Evolutionary conservation across 768 basidiomycete species (phyloP).

Genomic region (Phanerochaete carnosa): DNA sequence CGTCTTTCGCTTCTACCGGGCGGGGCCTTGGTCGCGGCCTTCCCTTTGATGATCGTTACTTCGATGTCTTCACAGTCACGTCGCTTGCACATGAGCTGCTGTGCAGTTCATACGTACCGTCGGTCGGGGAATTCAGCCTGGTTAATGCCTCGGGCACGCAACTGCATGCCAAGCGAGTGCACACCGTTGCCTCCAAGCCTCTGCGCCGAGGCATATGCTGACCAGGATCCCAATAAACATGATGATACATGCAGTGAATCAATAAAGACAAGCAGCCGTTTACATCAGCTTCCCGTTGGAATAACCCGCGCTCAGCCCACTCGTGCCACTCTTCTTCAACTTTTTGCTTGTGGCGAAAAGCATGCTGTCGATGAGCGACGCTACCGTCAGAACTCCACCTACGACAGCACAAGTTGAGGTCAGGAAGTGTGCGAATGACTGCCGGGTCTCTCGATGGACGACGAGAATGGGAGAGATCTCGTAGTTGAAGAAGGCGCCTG

Average conservation of each 20-base stretch:
- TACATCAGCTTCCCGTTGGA: conserved; percentile 28
- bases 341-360: conserved; percentile 79
- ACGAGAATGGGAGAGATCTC: conserved; percentile 97
- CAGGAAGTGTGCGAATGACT: conserved; percentile 96
- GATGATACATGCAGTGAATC: not conserved
- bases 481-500: conserved; percentile 86
- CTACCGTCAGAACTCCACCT: conserved; percentile 94
- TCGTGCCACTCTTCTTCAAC: conserved; percentile 57
- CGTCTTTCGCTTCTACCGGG: too few relatives aligned
- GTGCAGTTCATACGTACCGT: too few relatives aligned
- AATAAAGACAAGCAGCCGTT: not conserved
- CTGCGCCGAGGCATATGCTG: too few relatives aligned
- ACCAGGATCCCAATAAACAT: not conserved
- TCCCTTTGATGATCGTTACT: too few relatives aligned
- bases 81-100: too few relatives aligned
- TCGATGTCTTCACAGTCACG: too few relatives aligned
- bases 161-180: too few relatives aligned
- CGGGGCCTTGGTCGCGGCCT: too few relatives aligned
- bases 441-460: conserved; percentile 84
- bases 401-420: conserved; percentile 99
- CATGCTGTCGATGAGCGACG: conserved; percentile 81
- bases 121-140: too few relatives aligned
- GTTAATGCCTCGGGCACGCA: too few relatives aligned
- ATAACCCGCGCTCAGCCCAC: conserved; percentile 12
- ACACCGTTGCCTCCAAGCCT: too few relatives aligned